Conservation (phyloP, 371 early-diverging fungal species). For the Mucor saturninus region DNA sequence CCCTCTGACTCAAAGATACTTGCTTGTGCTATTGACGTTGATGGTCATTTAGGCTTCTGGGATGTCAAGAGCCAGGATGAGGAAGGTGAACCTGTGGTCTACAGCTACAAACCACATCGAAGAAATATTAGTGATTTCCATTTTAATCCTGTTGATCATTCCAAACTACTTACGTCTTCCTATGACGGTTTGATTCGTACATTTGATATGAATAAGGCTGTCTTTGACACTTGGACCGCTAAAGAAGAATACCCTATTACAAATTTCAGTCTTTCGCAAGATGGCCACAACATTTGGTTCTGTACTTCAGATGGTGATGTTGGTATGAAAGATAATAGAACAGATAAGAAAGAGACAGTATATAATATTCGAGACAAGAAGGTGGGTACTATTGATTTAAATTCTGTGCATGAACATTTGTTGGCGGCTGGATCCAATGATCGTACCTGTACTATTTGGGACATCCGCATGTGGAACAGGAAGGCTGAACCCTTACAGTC, state of each 20-base stretch:
- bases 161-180: constrained; percentile 61
- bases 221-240: constrained; percentile 53
- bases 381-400: constrained; percentile 70
- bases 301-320: constrained; percentile 66
- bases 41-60: constrained; percentile 73
- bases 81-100: constrained; percentile 56
- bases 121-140: constrained; percentile 59
- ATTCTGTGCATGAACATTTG: constrained; percentile 64
- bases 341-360: constrained; percentile 16
- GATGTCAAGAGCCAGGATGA: constrained; percentile 60
- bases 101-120: constrained; percentile 64
- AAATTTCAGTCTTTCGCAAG: constrained; percentile 48
- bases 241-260: constrained; percentile 38
- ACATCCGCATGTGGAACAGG: constrained; percentile 59
- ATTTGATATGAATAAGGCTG: constrained; percentile 64
- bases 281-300: constrained; percentile 62
- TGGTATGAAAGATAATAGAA: constrained; percentile 58
- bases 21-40: constrained; percentile 65
- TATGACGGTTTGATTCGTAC: constrained; percentile 70
- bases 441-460: constrained; percentile 75
- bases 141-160: constrained; percentile 55
- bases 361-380: constrained; percentile 61
- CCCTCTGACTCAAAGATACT: constrained; percentile 64
- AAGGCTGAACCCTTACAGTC: constrained; percentile 40
- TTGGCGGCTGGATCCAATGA: constrained; percentile 75